Percentiles rank a stretch among this genome's conserved stretches.
Evolutionary conservation across 371 early-diverging fungal genomes (phyloP).

Genomic region (Amoeboradix gromovi): DNA sequence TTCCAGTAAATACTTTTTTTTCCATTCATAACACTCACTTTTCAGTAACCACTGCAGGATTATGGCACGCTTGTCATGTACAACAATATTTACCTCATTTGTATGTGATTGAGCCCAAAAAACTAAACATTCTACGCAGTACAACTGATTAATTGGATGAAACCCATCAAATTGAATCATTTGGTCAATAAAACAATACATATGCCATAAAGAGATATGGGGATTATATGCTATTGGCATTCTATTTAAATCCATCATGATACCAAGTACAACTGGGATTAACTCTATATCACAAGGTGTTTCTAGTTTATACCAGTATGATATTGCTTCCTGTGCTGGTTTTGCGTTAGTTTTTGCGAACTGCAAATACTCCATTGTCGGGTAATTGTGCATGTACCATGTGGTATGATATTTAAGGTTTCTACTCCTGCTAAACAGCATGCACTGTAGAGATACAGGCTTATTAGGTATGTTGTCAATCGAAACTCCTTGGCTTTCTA

Average conservation of each 20-base stretch:
- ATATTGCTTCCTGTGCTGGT: neutral
- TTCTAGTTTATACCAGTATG: neutral
- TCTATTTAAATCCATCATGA: neutral
- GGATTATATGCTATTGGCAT: neutral
- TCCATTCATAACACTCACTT: neutral
- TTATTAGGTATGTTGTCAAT: too few species aligned
- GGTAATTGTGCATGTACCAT: neutral
- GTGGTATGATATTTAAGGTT: neutral
- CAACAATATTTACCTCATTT: neutral
- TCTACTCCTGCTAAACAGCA: neutral
- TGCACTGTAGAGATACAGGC: neutral
- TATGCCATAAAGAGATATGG: neutral
- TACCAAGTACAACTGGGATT: neutral
- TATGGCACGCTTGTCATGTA: neutral
- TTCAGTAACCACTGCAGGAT: neutral
- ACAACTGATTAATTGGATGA: neutral
- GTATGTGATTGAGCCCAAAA: neutral
- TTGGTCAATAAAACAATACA: neutral
- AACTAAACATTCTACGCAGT: neutral
- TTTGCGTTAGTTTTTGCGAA: neutral
- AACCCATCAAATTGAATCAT: neutral
- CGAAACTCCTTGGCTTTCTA: too few species aligned
- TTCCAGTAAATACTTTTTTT: neutral
- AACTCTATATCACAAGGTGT: neutral
- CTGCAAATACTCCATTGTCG: neutral